A percentile compares a stretch with the other conserved stretches of the same genome.
phyloP scores from a whole-genome alignment of 495 filamentous ascomycete genomes.

The Annulohypoxylon moriforme region DNA sequence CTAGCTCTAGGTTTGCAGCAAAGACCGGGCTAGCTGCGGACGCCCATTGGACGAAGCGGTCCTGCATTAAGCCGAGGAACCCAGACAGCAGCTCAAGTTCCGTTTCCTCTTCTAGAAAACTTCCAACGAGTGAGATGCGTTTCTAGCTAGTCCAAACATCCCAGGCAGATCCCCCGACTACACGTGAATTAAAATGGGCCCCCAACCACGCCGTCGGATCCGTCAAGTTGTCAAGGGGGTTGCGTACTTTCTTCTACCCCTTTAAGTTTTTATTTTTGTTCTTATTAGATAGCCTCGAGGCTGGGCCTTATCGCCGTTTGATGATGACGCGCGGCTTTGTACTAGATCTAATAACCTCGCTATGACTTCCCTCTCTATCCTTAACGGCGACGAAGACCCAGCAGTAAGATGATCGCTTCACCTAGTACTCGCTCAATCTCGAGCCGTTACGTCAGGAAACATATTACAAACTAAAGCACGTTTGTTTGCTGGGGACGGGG shows the following conservation, averaged over 20 bases:
- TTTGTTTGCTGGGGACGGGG: constrained; percentile 10
- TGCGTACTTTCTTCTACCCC: constrained; percentile 29
- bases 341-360: background rate
- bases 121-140: constrained; percentile 40
- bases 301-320: constrained; percentile 30
- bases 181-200: constrained; percentile 46
- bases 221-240: constrained; percentile 41
- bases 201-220: constrained; percentile 45
- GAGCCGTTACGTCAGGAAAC: background rate
- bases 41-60: constrained; percentile 37
- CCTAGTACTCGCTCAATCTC: constrained; percentile 1
- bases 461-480: constrained; percentile 9
- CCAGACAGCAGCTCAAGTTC: constrained; percentile 24
- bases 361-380: background rate
- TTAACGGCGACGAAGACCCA: background rate
- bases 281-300: constrained; percentile 17
- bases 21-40: constrained; percentile 12
- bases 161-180: constrained; percentile 43
- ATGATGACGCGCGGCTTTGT: constrained; percentile 36
- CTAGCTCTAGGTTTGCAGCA: constrained; percentile 35
- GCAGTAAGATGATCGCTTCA: constrained; percentile 7
- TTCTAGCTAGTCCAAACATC: constrained; percentile 35
- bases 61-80: constrained; percentile 45
- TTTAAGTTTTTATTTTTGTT: constrained; percentile 15
- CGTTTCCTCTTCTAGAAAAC: constrained; percentile 44